These are phyloP conservation scores for Bothriochloa decipiens DNA, from an alignment of 176 grass and related monocot species.

Conservation along the genomic window DNA sequence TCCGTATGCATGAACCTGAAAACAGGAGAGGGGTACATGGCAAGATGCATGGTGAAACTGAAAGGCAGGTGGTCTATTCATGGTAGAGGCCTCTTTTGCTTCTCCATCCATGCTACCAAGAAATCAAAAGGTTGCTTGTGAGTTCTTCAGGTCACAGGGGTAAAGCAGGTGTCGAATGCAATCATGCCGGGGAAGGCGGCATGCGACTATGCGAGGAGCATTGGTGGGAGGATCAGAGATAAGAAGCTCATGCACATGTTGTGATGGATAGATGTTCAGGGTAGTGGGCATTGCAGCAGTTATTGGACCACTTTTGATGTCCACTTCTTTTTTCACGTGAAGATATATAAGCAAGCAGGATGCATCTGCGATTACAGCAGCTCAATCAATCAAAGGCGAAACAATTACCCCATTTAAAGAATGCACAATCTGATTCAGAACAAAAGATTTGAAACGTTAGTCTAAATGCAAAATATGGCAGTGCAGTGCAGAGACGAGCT, in stretches of 20 bases:
- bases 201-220: constrained; percentile 38
- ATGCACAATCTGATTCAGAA: background rate
- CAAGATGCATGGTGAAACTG: constrained; percentile 32
- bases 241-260: constrained; percentile 42
- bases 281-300: constrained; percentile 37
- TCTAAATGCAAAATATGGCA: background rate
- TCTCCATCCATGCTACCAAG: constrained; percentile 3
- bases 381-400: background rate
- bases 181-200: constrained; percentile 38
- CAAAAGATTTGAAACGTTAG: background rate
- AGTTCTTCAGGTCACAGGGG: constrained; percentile 25
- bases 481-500: background rate
- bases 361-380: background rate
- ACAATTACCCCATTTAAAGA: background rate
- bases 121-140: constrained; percentile 40
- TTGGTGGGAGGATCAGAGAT: constrained; percentile 46
- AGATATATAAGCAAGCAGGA: background rate
- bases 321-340: constrained; percentile 27
- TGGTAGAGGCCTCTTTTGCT: background rate
- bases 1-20: background rate
- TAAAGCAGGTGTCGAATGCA: constrained; percentile 6
- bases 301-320: constrained; percentile 17
- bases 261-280: constrained; percentile 49
- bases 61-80: background rate
- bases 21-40: background rate